phyloP scores from a whole-genome alignment of 2,329 filamentous ascomycete genomes.

The Venturia carpophila region DNA sequence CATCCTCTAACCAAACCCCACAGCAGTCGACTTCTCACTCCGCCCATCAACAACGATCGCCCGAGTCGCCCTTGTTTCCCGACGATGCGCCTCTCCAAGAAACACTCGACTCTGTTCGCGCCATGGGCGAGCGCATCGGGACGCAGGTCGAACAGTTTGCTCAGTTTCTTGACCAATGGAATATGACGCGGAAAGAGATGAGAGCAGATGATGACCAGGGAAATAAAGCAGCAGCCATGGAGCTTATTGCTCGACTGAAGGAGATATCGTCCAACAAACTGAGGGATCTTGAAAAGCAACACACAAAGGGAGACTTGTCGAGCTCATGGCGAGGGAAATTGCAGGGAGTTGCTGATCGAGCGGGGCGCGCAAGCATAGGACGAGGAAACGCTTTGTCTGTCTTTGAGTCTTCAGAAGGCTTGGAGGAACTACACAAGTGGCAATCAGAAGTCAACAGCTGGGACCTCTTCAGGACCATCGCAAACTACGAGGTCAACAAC shows the following conservation, averaged over 20 bases:
- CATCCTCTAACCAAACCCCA: background rate
- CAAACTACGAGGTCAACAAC: constrained; percentile 56
- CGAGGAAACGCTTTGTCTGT: background rate
- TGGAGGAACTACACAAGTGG: constrained; percentile 41
- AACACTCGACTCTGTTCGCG: constrained; percentile 45
- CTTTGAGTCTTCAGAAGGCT: background rate
- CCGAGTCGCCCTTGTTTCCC: constrained; percentile 15
- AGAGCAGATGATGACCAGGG: constrained; percentile 9
- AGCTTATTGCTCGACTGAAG: constrained; percentile 37
- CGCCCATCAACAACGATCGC: background rate
- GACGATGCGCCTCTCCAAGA: constrained; percentile 51
- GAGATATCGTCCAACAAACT: constrained; percentile 13
- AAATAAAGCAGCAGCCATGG: constrained; percentile 43
- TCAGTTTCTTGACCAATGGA: constrained; percentile 13
- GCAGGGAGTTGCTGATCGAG: constrained; percentile 6
- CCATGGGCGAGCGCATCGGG: constrained; percentile 46
- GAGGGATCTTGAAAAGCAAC: background rate
- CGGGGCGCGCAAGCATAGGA: background rate
- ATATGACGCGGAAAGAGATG: background rate
- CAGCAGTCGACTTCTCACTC: background rate
- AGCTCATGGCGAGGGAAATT: constrained; percentile 10
- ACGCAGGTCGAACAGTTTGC: constrained; percentile 84
- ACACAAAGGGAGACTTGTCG: background rate
- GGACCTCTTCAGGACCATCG: constrained; percentile 70
- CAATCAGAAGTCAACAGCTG: constrained; percentile 84